Percentiles rank a stretch among this genome's conserved stretches.
Conservation (phyloP, 2,329 filamentous ascomycete species). For the Ambrosiella xylebori region DNA sequence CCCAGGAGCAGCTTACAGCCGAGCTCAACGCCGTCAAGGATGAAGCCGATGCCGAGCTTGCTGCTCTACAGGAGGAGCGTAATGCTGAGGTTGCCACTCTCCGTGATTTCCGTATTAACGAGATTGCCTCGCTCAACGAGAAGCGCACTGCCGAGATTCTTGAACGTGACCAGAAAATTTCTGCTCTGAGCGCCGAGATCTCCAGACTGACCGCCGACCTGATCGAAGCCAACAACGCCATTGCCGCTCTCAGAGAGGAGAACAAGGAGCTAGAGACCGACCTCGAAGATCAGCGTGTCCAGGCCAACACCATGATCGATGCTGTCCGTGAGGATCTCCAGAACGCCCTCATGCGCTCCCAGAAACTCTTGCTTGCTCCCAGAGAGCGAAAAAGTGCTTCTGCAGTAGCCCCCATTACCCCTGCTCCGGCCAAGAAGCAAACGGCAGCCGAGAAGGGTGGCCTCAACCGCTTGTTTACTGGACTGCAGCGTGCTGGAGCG, state of each 20-base stretch:
- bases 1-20: not conserved
- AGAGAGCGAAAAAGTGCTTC: not conserved
- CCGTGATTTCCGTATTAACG: not conserved
- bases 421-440: not conserved
- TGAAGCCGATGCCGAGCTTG: not conserved
- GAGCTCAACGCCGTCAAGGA: not conserved
- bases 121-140: not conserved
- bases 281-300: constrained; percentile 9
- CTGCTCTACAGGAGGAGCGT: not conserved
- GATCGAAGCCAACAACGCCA: constrained; percentile 1
- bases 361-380: constrained; percentile 5
- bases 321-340: constrained; percentile 11
- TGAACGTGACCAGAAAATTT: constrained; percentile 5
- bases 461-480: not conserved
- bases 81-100: not conserved
- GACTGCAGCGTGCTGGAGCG: not conserved
- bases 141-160: not conserved
- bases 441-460: not conserved
- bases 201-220: constrained; percentile 6
- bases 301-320: constrained; percentile 10
- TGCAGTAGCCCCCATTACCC: not conserved
- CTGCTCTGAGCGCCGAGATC: constrained; percentile 5
- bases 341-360: constrained; percentile 3
- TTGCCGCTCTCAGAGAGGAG: constrained; percentile 8
- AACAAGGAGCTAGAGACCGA: not conserved